Base-by-base conservation (phyloP, 352 stramenopile species). In the Globisporangium abappressorium region DNA sequence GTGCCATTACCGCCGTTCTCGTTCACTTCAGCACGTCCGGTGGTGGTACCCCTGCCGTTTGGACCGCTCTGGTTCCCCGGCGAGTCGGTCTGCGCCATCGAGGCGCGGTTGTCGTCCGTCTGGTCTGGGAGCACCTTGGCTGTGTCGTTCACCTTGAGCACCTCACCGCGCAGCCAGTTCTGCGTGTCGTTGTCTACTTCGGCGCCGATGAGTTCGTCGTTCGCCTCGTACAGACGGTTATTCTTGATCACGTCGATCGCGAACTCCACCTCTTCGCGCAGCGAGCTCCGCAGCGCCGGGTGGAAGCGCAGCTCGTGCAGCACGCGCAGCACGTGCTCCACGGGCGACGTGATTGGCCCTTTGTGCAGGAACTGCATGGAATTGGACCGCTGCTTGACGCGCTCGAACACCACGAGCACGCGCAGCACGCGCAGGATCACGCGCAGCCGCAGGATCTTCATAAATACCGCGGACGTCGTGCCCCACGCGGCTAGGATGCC, bases 201-300 rank as follows among this genome's bases (percentile, higher is more conserved):
- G 63, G 89, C 79, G 22, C 76, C 86, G 22, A 79, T 74, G 20
- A 93, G 66, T 8, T 90, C 83, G 53, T 92, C 86, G 51, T 89
- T 89, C 3, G 84, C 87, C 54, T 94, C 85, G 65, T 96, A 95
- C 11, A 96, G 66, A 3, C 82, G 79, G 62, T 95, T 95, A 69
- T 90, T 92, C 65, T 94, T 94, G 73, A 96, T 94, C 6, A 78
- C 78, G 61, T 96, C 84, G 41, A 95, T 94, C 6, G 86, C 80
- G 55, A 92, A 94, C 26, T 93, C 84, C 51, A 96, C 66, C 20
- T 92, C 86, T 36, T 82, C 73, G 43, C 83, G 74, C 1, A 90
- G 56, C 8, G 76, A 79, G 18, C 72, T 65, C 2, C 75, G 76
- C 49, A 96, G 76, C 0, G 80, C 84, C 9, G 89, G 85, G 64